phyloP scores from a whole-genome alignment of 2,329 filamentous ascomycete genomes.

The Diplodia corticola region DNA sequence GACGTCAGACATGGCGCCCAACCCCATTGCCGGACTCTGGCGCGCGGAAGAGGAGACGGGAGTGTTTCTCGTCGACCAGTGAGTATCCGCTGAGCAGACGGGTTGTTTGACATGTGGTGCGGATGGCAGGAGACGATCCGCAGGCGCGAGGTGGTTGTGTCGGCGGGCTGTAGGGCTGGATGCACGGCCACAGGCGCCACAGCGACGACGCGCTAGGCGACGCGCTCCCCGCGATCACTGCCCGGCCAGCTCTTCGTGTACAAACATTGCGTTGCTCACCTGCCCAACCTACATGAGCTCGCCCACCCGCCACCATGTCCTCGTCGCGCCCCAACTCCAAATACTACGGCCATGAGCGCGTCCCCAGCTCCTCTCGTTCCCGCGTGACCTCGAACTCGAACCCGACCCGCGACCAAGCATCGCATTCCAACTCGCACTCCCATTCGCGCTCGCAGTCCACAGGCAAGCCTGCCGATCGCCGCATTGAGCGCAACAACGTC shows the following conservation, averaged over 20 bases:
- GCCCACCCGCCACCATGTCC: conserved; percentile 32
- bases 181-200: conserved; percentile 12
- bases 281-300: conserved; percentile 30
- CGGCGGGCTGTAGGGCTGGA: neutral
- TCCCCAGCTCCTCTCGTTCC: conserved; percentile 37
- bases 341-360: conserved; percentile 35
- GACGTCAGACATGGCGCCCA: neutral
- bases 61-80: neutral
- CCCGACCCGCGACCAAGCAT: conserved; percentile 19
- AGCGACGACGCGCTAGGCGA: conserved; percentile 11
- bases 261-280: conserved; percentile 17
- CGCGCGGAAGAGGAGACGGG: neutral
- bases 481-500: conserved; percentile 21
- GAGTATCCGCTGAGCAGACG: neutral
- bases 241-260: conserved; percentile 15
- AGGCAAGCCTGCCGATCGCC: conserved; percentile 17
- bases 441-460: conserved; percentile 14
- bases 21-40: neutral
- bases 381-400: conserved; percentile 35
- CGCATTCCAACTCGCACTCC: conserved; percentile 18
- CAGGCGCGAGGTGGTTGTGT: neutral
- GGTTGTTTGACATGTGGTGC: neutral
- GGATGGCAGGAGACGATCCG: neutral
- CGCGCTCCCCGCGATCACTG: conserved; percentile 20
- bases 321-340: conserved; percentile 37